Evolutionary conservation across 2,329 filamentous ascomycete genomes (phyloP), one percentile per base, ranked within the genome.

Genomic region (Karstenula rhodostoma): DNA sequence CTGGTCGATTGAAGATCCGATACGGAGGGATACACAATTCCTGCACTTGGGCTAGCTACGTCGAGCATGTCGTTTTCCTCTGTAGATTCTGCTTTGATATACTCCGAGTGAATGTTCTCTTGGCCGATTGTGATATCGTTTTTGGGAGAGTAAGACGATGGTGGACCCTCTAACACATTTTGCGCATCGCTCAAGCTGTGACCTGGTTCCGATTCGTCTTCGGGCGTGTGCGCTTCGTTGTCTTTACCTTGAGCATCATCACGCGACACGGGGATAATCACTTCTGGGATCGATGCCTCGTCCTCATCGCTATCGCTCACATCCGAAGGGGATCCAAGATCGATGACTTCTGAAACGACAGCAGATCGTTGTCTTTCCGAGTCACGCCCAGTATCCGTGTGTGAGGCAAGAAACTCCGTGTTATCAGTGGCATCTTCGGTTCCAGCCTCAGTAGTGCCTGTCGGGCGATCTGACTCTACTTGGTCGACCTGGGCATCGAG

Each of bases 301-400:
- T 58, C 33, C 15, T 23, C 23, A 15, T 57, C 59, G 33, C 50
- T 60, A 23, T 55, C 58, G 29, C 29, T 32, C 29, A 32, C 29
- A 8, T 57, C 59, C 17, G 67, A 66, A 4, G 62, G 62, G 8
- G 71, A 70, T 10, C 66, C 69, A 22, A 73, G 56, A 59, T 75
- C 68, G 27, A 73, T 57, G 9, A 73, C 56, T 29, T 67, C 65
- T 25, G 65, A 62, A 2, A 44, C 51, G 40, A 49, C 43, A n/a
- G 49, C 47, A 22, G 62, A 60, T 7, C 29, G 57, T 2, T 64
- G 49, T 15, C 51, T 68, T 12, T 29, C 50, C 22, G 22, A 19
- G 53, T 13, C 42, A 17, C 25, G 42, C 5, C 27, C 46, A n/a
- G 12, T 19, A 35, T 47, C n/a, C 6, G 9, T 7, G 33, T 37